Conservation (phyloP, 768 basidiomycete species). For the Lentinula guzmanii region DNA sequence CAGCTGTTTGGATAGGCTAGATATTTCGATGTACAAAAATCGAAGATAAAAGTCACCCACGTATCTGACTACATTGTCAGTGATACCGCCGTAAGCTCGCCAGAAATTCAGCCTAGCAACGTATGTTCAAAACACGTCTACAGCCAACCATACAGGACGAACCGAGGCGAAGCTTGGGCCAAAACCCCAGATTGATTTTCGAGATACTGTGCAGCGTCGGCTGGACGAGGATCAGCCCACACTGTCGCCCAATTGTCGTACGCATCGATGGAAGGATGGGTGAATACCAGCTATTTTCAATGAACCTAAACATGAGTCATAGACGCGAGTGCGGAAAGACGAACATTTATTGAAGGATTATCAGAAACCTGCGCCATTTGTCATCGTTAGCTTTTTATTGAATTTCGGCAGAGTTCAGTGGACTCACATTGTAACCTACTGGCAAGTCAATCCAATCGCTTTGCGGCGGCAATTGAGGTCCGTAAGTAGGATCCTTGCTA, state of each 20-base stretch:
- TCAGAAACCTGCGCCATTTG: constrained; percentile 35
- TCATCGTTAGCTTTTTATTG: background rate
- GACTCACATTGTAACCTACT: constrained; percentile 43
- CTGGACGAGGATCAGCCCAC: constrained; percentile 46
- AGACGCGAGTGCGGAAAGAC: constrained; percentile 11
- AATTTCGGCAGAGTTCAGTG: background rate
- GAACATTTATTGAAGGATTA: constrained; percentile 58
- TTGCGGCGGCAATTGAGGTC: constrained; percentile 39
- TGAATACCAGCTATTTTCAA: constrained; percentile 46
- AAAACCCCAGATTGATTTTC: constrained; percentile 47
- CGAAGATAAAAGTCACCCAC: background rate
- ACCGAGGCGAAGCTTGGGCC: constrained; percentile 51
- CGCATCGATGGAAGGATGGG: constrained; percentile 54
- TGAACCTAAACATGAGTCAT: background rate
- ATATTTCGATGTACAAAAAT: background rate
- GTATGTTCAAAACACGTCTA: background rate
- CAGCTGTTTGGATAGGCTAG: constrained; percentile 23
- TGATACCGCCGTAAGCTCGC: constrained; percentile 35
- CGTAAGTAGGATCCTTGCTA: constrained; percentile 37
- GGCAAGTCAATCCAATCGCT: constrained; percentile 53
- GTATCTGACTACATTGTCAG: constrained; percentile 24
- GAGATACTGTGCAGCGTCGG: constrained; percentile 52
- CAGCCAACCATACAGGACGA: constrained; percentile 3
- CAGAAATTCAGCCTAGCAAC: constrained; percentile 51
- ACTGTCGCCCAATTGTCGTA: constrained; percentile 65